Conservation (phyloP, 2,329 filamentous ascomycete species). For the Nemania diffusa region DNA sequence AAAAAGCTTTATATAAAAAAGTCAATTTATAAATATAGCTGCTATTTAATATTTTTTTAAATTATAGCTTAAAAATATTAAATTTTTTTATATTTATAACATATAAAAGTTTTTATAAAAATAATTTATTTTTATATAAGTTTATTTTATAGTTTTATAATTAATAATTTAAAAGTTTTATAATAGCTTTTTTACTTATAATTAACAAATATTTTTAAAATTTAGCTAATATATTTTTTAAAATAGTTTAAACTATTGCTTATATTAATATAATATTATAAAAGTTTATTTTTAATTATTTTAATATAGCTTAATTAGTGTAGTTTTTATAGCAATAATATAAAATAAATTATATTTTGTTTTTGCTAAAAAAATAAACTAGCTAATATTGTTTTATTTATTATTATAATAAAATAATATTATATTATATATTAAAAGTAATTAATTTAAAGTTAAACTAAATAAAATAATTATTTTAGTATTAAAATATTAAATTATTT, state of each 20-base stretch:
- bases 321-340: neutral
- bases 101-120: neutral
- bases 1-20: too few relatives aligned
- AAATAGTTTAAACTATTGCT: too few relatives aligned
- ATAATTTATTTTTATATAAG: too few relatives aligned
- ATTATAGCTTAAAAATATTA: neutral
- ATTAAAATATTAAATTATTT: neutral
- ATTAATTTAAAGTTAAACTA: neutral
- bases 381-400: too few relatives aligned
- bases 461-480: conserved; percentile 4
- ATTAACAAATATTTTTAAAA: too few relatives aligned
- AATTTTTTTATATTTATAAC: neutral
- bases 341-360: neutral
- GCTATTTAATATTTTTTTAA: conserved; percentile 1
- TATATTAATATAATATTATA: too few relatives aligned
- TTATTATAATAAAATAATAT: conserved; percentile 1
- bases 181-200: too few relatives aligned
- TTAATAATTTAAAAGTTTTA: too few relatives aligned
- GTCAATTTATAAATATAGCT: too few relatives aligned
- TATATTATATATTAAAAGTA: neutral
- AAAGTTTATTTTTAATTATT: too few relatives aligned
- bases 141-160: conserved; percentile 3
- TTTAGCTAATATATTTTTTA: too few relatives aligned
- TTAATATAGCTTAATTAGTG: neutral
- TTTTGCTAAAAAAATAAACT: too few relatives aligned